Evolutionary conservation across 1,284 basidiomycete species (phyloP).

Genomic region (Entoloma clypeatum): DNA sequence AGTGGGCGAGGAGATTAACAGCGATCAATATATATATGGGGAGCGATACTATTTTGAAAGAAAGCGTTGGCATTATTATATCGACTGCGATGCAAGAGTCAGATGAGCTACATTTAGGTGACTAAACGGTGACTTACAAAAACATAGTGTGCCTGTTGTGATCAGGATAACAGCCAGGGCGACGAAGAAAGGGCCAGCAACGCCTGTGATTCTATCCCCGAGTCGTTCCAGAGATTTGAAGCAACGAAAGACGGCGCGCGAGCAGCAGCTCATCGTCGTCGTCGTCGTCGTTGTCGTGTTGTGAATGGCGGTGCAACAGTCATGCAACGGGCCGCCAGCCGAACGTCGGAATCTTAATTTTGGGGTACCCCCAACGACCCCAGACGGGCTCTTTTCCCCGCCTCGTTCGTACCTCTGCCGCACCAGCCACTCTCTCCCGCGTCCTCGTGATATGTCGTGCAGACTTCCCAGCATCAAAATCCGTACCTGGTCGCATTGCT

Average conservation of each 20-base stretch:
- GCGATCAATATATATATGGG: conserved; percentile 73
- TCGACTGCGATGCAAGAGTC: conserved; percentile 53
- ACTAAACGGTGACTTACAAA: conserved; percentile 60
- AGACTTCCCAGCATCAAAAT: too few species aligned
- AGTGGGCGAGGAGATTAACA: conserved; percentile 76
- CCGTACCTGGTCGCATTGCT: too few species aligned
- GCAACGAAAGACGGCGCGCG: conserved; percentile 72
- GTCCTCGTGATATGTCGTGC: too few species aligned
- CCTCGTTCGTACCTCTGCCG: too few species aligned
- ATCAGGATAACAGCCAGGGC: conserved; percentile 73
- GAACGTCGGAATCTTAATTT: too few species aligned
- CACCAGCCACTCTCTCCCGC: too few species aligned
- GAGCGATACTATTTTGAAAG: conserved; percentile 51
- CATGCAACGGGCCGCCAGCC: too few species aligned
- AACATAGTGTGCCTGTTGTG: conserved; percentile 64
- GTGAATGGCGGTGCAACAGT: too few species aligned
- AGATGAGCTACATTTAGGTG: conserved; percentile 1
- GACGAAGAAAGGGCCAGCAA: conserved; percentile 89
- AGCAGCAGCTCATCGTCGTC: conserved; percentile 32
- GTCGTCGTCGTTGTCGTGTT: too few species aligned
- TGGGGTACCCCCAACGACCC: too few species aligned
- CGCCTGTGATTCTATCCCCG: conserved; percentile 81
- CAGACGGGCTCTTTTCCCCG: too few species aligned
- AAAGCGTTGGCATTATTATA: conserved; percentile 58
- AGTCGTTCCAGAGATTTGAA: conserved; percentile 78